phyloP scores from a whole-genome alignment of 192 early-diverging fungal genomes.

The Entophlyctis helioformis region DNA sequence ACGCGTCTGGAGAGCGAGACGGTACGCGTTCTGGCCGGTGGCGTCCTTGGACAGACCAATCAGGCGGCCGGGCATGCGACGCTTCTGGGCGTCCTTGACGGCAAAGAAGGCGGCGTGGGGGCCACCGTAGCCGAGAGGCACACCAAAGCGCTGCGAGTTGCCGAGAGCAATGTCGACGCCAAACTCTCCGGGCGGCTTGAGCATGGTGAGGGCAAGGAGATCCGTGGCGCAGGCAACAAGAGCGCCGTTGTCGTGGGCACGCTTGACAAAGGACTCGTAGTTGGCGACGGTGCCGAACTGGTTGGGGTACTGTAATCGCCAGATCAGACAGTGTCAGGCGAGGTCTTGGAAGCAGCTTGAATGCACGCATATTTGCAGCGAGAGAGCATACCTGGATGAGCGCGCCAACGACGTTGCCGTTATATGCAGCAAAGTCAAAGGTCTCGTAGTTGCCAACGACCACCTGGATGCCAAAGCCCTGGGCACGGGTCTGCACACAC shows the following conservation, averaged over 20 bases:
- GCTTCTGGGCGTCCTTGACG: constrained; percentile 80
- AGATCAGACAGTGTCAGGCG: neutral
- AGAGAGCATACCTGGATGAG: constrained; percentile 65
- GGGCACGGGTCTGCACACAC: constrained; percentile 84
- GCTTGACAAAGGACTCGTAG: constrained; percentile 64
- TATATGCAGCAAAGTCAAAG: constrained; percentile 64
- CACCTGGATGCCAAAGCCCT: constrained; percentile 86
- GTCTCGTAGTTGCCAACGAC: constrained; percentile 70
- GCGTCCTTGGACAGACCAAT: constrained; percentile 94
- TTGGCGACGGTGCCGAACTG: constrained; percentile 78
- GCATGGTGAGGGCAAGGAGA: constrained; percentile 78
- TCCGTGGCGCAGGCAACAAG: constrained; percentile 91
- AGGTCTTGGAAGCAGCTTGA: too few relatives aligned
- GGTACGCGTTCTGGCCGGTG: constrained; percentile 76
- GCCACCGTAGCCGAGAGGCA: constrained; percentile 96
- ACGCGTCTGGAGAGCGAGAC: constrained; percentile 90
- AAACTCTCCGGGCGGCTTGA: constrained; percentile 89
- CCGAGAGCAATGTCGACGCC: constrained; percentile 98
- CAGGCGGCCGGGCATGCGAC: constrained; percentile 90
- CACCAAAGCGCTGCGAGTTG: constrained; percentile 96
- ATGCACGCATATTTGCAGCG: too few relatives aligned
- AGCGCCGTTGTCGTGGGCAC: constrained; percentile 67
- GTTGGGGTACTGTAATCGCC: constrained; percentile 71
- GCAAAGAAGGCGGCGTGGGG: constrained; percentile 99
- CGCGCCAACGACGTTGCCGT: constrained; percentile 76